Percentiles rank a stretch among this genome's conserved stretches.
Conservation (phyloP, 108 stramenopile genomes). For the Chaetoceros muelleri region DNA sequence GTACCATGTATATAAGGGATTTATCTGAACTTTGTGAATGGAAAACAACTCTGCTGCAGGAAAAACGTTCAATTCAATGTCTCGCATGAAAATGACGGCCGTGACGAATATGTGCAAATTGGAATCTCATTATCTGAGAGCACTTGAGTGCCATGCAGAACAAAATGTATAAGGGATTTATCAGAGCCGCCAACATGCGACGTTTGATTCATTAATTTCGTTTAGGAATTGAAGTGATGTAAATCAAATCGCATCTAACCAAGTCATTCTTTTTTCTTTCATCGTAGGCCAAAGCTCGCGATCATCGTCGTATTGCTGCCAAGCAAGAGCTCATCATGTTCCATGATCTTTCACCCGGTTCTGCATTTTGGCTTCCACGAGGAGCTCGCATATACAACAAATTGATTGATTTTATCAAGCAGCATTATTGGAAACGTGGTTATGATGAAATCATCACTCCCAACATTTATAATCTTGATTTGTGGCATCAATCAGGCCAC, state of each 20-base stretch:
- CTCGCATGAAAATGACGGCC: not conserved
- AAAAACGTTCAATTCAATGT: too few species aligned
- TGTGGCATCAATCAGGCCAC: slow-evolving; percentile 97
- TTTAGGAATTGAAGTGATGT: too few species aligned
- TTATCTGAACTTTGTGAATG: not conserved
- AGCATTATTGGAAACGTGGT: slow-evolving; percentile 93
- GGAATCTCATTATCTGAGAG: slow-evolving; percentile 1
- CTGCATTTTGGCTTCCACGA: slow-evolving; percentile 95
- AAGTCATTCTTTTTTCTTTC: not conserved
- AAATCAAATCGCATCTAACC: too few species aligned
- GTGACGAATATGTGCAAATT: not conserved
- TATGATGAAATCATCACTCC: slow-evolving; percentile 98
- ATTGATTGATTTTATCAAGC: slow-evolving; percentile 88
- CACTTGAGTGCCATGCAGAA: too few species aligned
- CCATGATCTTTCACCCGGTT: slow-evolving; percentile 93
- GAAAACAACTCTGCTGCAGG: too few species aligned
- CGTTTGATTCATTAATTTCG: too few species aligned
- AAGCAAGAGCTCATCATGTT: slow-evolving; percentile 98
- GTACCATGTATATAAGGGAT: not conserved
- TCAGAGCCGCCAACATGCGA: too few species aligned
- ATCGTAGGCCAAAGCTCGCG: slow-evolving; percentile 89
- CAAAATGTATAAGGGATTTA: too few species aligned
- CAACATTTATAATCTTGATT: slow-evolving; percentile 96
- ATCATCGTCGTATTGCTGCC: slow-evolving; percentile 88
- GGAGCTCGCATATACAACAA: slow-evolving; percentile 99